Base-by-base conservation (phyloP, 139 green algal species). In the Astrephomene gubernaculifera region DNA sequence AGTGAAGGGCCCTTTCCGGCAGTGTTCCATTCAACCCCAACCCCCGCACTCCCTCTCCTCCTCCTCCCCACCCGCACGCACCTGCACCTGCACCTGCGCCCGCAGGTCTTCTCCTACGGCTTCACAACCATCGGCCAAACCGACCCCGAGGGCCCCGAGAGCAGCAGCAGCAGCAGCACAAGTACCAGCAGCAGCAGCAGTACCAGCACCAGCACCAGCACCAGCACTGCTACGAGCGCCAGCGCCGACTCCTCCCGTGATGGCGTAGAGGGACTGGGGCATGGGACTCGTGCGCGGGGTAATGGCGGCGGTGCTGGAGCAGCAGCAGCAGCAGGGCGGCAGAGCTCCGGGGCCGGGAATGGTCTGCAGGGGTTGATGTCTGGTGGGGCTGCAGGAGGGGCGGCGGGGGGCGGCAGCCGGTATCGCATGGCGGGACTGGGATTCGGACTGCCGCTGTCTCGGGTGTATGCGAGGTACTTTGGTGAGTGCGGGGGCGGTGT, bases 401-500 rank as follows among this genome's bases (percentile, higher is more conserved):
- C 49, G 22, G 35, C 45, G 24, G 24, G 57, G 27, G 29, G n/a
- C 9, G 72, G 29, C 27, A 63, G 71, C 17, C 87, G 87, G 38
- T 96, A 86, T 73, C 76, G 72, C 7, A 93, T 98, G 90, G 94
- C 93, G 10, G 95, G 96, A 10, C 87, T 98, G 27, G 96, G 96
- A 7, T 98, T 98, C 76, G 96, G 96, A 1, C 90, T 98, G 80
- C 96, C 95, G 0, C 88, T 98, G 39, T 96, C 93, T 0, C 90
- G 96, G 12, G 86, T 98, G 64, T 96, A 98, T 86, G 96, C 96
- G 0, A 81, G 91, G 8, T 98, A 98, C 91, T 98, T 98, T 90
- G 92, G 92, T 88, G 61, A 68, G 87, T 27, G 29, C n/a, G 19
- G 57, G 19, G 8, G n/a, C n/a, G n/a, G n/a, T n/a, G n/a, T n/a